A percentile compares a stretch with the other conserved stretches of the same genome.
These are phyloP conservation scores for Lipomyces sp. DNA, from an alignment of 805 yeast genomes.

Conservation along the genomic window DNA sequence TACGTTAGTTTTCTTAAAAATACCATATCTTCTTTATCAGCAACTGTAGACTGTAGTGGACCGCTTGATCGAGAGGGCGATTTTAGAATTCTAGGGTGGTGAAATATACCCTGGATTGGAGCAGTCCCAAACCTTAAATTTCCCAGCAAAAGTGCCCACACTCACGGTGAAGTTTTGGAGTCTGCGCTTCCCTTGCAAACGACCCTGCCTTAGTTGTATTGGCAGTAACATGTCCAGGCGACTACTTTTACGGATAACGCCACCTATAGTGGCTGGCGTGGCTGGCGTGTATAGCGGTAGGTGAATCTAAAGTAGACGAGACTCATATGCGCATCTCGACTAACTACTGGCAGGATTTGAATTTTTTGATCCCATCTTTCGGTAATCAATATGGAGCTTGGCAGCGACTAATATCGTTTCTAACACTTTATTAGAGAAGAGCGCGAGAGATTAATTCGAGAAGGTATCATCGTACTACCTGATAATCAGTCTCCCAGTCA, in stretches of 20 bases:
- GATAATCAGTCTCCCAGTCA: slow-evolving; percentile 6
- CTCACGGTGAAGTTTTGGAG: no score
- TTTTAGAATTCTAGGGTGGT: no score
- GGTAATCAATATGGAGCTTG: slow-evolving; percentile 3
- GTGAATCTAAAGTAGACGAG: not conserved
- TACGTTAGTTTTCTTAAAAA: no score
- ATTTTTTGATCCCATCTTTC: slow-evolving; percentile 29
- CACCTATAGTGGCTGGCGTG: slow-evolving; percentile 21
- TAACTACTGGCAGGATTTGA: slow-evolving; percentile 14
- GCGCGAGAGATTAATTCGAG: slow-evolving; percentile 23
- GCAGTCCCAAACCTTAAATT: not conserved
- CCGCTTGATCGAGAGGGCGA: no score
- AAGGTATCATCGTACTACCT: slow-evolving; percentile 23
- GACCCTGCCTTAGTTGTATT: not conserved
- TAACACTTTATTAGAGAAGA: slow-evolving; percentile 17
- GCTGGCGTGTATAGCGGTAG: slow-evolving; percentile 30
- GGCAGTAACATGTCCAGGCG: slow-evolving; percentile 22
- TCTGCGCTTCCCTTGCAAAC: not conserved
- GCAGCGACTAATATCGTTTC: not conserved
- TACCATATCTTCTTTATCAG: no score
- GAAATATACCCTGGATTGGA: no score
- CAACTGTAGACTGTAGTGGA: no score
- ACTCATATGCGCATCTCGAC: not conserved
- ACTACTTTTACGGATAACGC: slow-evolving; percentile 12
- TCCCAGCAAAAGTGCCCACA: no score